Evolutionary conservation across 2,329 filamentous ascomycete genomes (phyloP).

Genomic region (Aspergillus ustus): DNA sequence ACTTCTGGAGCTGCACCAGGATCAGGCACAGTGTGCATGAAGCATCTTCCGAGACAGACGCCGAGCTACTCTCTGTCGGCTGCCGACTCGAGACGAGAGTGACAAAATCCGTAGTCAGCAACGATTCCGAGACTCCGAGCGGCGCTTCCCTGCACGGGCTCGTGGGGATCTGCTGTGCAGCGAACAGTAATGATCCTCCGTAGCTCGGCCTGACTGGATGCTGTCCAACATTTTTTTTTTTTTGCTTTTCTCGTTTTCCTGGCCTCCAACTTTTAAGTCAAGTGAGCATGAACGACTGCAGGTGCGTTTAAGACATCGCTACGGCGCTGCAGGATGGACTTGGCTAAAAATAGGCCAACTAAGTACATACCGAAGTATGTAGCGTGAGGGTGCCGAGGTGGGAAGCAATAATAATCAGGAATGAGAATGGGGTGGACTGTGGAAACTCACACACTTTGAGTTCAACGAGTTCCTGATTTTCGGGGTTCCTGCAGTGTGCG

Average conservation of each 20-base stretch:
- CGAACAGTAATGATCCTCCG: neutral
- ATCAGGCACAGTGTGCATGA: neutral
- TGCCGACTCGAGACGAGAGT: neutral
- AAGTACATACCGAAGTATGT: neutral
- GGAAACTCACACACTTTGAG: neutral
- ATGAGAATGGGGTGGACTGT: neutral
- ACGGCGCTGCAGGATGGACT: slow-evolving; percentile 3
- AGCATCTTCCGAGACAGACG: neutral
- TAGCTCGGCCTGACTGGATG: neutral
- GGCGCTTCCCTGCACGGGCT: neutral
- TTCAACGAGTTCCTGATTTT: neutral
- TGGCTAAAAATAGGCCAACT: slow-evolving; percentile 9
- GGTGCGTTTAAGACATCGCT: slow-evolving; percentile 6
- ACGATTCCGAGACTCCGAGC: neutral
- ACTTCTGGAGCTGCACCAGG: neutral
- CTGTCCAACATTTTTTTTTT: neutral
- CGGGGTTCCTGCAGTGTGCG: slow-evolving; percentile 14
- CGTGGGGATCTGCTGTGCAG: neutral
- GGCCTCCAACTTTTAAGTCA: neutral
- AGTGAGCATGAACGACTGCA: slow-evolving; percentile 18
- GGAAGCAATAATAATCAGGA: neutral
- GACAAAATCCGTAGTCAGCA: neutral
- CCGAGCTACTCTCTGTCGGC: neutral
- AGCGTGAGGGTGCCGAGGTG: neutral
- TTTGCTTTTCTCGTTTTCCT: neutral